A percentile compares a stretch with the other conserved stretches of the same genome.
Evolutionary conservation across 139 green algal genomes (phyloP).

Genomic region (Gonium pectorale): DNA sequence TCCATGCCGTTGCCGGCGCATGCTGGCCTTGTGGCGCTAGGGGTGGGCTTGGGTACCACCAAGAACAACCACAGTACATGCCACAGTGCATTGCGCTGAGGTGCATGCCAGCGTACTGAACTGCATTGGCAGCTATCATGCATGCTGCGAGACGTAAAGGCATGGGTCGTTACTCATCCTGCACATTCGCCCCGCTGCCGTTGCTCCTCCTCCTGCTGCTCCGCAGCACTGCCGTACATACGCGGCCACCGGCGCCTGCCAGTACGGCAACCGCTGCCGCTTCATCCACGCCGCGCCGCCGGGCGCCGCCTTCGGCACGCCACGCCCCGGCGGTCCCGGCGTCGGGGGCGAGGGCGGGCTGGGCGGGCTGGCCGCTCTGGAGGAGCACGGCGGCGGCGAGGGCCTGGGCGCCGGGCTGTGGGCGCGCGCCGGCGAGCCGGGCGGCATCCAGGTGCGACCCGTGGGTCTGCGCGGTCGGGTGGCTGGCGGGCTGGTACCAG

Average conservation of each 20-base stretch:
- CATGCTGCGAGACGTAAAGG: too few relatives aligned
- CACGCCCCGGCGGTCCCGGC: background rate
- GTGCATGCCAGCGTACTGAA: too few relatives aligned
- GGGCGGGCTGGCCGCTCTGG: background rate
- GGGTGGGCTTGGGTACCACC: too few relatives aligned
- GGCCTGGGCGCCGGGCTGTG: slow-evolving; percentile 1
- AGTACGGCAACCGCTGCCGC: slow-evolving; percentile 90
- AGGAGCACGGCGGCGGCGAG: background rate
- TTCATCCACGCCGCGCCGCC: slow-evolving; percentile 82
- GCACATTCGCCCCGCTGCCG: too few relatives aligned
- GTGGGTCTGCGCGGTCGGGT: background rate
- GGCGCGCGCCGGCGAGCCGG: background rate
- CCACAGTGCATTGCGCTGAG: too few relatives aligned
- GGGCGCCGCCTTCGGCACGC: background rate
- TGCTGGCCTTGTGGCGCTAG: too few relatives aligned
- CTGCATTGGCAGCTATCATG: too few relatives aligned
- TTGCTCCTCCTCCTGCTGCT: background rate
- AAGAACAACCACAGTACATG: too few relatives aligned
- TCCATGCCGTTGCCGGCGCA: too few relatives aligned
- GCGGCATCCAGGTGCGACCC: background rate
- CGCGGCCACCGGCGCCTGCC: slow-evolving; percentile 77
- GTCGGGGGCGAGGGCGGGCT: too few relatives aligned
- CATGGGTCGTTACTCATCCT: too few relatives aligned
- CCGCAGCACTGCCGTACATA: slow-evolving; percentile 79
- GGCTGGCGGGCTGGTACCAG: too few relatives aligned